These are phyloP conservation scores for Galeopsis tetrahit DNA, from an alignment of 257 asterid genomes.

Conservation along the genomic window DNA sequence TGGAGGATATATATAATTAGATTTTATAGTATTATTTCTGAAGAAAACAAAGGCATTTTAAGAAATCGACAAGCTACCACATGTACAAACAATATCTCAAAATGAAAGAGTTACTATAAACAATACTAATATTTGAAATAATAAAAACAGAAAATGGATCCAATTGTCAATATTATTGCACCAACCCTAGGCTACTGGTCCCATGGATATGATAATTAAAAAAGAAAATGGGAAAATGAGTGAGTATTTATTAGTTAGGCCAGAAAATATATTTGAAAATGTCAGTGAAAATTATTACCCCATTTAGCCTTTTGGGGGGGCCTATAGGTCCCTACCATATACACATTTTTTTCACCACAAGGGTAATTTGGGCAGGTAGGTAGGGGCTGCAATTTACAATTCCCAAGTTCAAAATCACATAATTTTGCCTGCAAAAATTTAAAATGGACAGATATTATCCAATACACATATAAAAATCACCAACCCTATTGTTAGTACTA, in stretches of 20 bases:
- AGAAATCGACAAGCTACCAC: too few species aligned
- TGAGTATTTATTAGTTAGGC: neutral
- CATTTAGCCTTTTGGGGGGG: neutral
- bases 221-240: neutral
- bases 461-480: too few species aligned
- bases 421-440: too few species aligned
- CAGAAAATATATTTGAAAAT: conserved; percentile 5
- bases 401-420: neutral
- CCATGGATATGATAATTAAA: neutral
- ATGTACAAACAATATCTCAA: neutral
- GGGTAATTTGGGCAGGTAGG: neutral
- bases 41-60: too few species aligned
- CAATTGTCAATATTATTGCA: neutral
- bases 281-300: neutral
- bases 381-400: neutral
- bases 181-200: neutral
- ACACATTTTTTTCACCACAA: neutral
- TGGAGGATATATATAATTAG: too few species aligned
- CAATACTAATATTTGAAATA: too few species aligned
- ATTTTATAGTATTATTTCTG: too few species aligned
- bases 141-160: neutral
- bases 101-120: neutral
- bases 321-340: neutral
- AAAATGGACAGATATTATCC: too few species aligned
- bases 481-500: too few species aligned